Percentiles rank a stretch among this genome's conserved stretches.
These are phyloP conservation scores for Candida boleticola DNA, from an alignment of 805 yeast species.

Conservation along the genomic window DNA sequence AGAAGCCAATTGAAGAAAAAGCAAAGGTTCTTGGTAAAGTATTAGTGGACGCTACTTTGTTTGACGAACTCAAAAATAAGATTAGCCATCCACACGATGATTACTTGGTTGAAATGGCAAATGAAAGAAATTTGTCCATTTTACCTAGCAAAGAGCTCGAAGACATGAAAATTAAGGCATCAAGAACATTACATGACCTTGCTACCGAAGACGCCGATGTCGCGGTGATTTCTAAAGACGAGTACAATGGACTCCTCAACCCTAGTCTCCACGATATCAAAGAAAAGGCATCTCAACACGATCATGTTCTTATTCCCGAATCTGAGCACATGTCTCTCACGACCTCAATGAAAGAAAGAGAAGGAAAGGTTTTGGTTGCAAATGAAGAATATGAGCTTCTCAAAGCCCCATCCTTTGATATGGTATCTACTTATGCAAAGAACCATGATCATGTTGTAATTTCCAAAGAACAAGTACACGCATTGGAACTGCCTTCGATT, in stretches of 20 bases:
- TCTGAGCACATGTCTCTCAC: not conserved
- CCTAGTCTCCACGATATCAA: constrained; percentile 16
- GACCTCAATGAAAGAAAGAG: not conserved
- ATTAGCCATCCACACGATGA: constrained; percentile 19
- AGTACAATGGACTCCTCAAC: constrained; percentile 12
- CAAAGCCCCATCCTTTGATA: not conserved
- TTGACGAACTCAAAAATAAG: constrained; percentile 4
- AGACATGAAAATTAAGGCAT: not conserved
- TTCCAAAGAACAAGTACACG: constrained; percentile 9
- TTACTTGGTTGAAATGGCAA: constrained; percentile 23
- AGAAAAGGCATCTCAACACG: constrained; percentile 9
- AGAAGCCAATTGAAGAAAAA: not conserved
- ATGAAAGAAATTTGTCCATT: constrained; percentile 1
- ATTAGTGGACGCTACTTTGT: constrained; percentile 11
- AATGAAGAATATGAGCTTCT: not conserved
- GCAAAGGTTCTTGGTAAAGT: constrained; percentile 6
- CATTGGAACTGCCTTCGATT: constrained; percentile 7
- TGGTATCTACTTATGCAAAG: not conserved
- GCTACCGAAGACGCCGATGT: not conserved
- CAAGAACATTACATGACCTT: constrained; percentile 1
- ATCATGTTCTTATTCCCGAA: not conserved
- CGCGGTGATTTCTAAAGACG: not conserved
- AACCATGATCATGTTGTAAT: constrained; percentile 13
- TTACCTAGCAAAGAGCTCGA: not conserved
- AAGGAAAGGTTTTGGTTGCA: not conserved